These are phyloP conservation scores for Micractinium conductrix DNA, from an alignment of 139 green algal genomes.

Conservation along the genomic window DNA sequence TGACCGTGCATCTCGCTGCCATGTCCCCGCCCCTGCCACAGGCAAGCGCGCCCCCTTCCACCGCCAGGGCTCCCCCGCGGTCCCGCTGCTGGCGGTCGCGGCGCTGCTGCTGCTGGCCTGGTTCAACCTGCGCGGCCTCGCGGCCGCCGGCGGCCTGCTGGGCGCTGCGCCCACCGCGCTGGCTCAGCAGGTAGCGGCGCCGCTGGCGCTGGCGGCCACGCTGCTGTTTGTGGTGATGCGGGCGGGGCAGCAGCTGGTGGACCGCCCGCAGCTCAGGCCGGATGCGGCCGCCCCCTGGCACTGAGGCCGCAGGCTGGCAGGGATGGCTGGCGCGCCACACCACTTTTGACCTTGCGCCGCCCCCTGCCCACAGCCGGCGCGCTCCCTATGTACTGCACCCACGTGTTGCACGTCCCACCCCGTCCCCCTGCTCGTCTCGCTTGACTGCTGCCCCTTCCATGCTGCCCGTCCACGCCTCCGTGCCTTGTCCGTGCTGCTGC, in stretches of 20 bases:
- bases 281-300: conserved; percentile 63
- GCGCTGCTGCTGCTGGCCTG: conserved; percentile 8
- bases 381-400: too few relatives aligned
- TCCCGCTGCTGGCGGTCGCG: conserved; percentile 31
- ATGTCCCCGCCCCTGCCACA: not conserved
- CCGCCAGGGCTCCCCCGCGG: conserved; percentile 49
- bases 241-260: conserved; percentile 69
- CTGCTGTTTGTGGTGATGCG: conserved; percentile 62
- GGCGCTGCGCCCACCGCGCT: not conserved
- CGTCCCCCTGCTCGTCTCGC: not conserved
- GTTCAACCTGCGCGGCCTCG: conserved; percentile 17
- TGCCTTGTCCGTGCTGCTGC: too few relatives aligned
- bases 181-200: conserved; percentile 54
- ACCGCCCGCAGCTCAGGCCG: conserved; percentile 74
- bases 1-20: not conserved
- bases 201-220: conserved; percentile 53
- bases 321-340: not conserved
- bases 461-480: not conserved
- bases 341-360: too few relatives aligned
- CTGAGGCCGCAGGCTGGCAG: not conserved
- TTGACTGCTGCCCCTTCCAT: not conserved
- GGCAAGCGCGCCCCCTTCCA: conserved; percentile 40
- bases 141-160: conserved; percentile 1
- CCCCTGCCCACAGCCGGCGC: not conserved
- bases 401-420: not conserved